Base-by-base conservation (phyloP, 495 filamentous ascomycete species). In the Apodospora peruviana region DNA sequence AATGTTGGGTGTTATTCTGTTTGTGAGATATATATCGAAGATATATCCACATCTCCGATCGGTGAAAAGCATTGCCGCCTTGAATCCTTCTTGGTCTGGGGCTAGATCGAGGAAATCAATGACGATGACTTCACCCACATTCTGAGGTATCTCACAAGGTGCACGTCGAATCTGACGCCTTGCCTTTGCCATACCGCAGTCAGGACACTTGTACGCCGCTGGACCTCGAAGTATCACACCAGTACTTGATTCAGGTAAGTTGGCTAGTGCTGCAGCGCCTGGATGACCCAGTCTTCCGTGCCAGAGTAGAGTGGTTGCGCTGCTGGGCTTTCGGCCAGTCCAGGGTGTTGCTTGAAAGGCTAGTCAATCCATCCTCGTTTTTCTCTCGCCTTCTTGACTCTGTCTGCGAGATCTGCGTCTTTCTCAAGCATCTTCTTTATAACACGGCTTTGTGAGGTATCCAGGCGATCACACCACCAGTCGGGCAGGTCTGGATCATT, bases 101-200 rank as follows among this genome's bases (percentile, higher is more conserved):
- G 27, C 27, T 32, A 39, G 36, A 39, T 39, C 36, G 36, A 39
- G 36, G 36, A 39, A 39, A n/a, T 39, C 36, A 18, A 39, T 39
- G 17, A n/a, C 36, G 36, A 39, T 14, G 9, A 12, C 11, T 39
- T 39, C 36, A 5, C 36, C 36, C 36, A 39, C 36, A 18, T 18
- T 18, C 9, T 39, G 36, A 18, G 36, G 8, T 39, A 14, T 18
- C 17, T 12, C 36, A 14, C 36, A n/a, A 14, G 17, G 36, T 39
- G 9, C 17, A 14, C 36, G 9, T 12, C 36, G 36, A 18, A 18
- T 39, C 17, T 39, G 9, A 5, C 36, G 36, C 36, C 17, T 39
- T 39, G 36, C 36, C 36, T 39, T 39, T 18, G 36, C 36, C 36
- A 14, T 18, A 5, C 36, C 36, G 36, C 9, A 39, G 9, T 12